Evolutionary conservation across 495 filamentous ascomycete species (phyloP), one percentile per base, ranked within the genome.

Genomic region (Aspergillus incahuasiensis): DNA sequence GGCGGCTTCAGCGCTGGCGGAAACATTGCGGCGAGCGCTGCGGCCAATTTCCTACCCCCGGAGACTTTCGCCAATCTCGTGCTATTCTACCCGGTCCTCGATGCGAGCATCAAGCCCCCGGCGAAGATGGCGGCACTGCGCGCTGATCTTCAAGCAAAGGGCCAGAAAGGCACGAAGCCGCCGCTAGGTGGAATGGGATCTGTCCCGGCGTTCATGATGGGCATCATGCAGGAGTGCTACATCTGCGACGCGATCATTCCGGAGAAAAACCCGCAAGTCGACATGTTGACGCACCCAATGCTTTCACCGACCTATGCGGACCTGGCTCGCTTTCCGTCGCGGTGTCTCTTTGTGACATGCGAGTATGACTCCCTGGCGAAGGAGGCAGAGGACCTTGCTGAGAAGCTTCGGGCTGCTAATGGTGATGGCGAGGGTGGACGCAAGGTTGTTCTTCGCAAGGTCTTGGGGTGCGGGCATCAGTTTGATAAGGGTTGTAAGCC

Each of bases 1-100:
- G 73, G 69, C 1, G 76, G 75, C 8, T 79, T 79, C 61, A 74
- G 72, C 38, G 70, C 73, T 0, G 76, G 76, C 5, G 76, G 54
- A 1, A 78, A 69, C 45, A 65, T 79, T 15, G 69, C 71, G 6
- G 58, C 76, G 4, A 61, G 55, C 4, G 62, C 66, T 3, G 60
- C 64, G 6, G 70, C 72, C 25, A 42, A 30, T 5, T 18, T 32
- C 2, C 55, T 57, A 6, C 54, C 57, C 1, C 38, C 7, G 8
- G 43, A 22, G 0, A 55, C 54, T 9, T 57, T 79, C 56, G 60
- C 57, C 38, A 63, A 63, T 7, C n/a, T 75, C 9, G 19, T 79
- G 20, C 63, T 68, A 2, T 71, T 75, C 52, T 79, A 78, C 48
- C 75, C 76, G 0, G 55, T 62, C 1, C 51, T 67, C n/a, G 69